Evolutionary conservation across 176 grass and related monocot genomes (phyloP).

Genomic region (Aechmea fasciata): DNA sequence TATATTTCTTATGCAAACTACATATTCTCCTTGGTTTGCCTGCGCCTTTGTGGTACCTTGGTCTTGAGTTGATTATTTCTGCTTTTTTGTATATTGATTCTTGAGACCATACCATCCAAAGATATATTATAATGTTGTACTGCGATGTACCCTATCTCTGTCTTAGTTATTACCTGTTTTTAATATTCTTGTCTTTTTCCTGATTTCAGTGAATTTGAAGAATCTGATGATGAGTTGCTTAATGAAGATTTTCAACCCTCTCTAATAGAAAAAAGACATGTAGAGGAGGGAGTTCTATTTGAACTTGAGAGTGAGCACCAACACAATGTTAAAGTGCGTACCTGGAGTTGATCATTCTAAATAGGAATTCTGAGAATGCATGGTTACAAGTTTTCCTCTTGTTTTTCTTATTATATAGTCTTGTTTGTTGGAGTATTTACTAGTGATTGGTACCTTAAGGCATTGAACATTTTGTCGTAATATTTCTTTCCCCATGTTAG

Average conservation of each 20-base stretch:
- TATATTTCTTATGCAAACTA: no score
- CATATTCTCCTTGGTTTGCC: no score
- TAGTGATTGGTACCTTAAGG: neutral
- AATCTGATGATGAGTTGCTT: constrained; percentile 33
- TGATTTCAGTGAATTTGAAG: constrained; percentile 49
- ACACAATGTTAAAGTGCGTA: constrained; percentile 54
- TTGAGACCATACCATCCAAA: neutral
- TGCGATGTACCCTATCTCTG: neutral
- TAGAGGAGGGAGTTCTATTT: constrained; percentile 65
- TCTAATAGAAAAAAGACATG: constrained; percentile 56
- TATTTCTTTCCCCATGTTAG: neutral
- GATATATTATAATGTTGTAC: neutral
- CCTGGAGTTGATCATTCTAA: neutral
- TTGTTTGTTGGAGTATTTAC: neutral
- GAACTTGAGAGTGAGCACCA: constrained; percentile 62
- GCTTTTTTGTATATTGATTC: no score
- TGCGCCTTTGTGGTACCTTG: no score
- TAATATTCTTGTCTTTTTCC: constrained; percentile 5
- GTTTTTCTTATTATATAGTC: constrained; percentile 4
- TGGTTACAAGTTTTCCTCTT: neutral
- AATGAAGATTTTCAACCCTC: constrained; percentile 18
- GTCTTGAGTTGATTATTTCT: no score
- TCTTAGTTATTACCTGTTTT: neutral
- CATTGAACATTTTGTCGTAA: neutral
- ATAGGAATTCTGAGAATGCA: constrained; percentile 1